Conservation (phyloP, 352 stramenopile genomes). For the Globisporangium barbulae region DNA sequence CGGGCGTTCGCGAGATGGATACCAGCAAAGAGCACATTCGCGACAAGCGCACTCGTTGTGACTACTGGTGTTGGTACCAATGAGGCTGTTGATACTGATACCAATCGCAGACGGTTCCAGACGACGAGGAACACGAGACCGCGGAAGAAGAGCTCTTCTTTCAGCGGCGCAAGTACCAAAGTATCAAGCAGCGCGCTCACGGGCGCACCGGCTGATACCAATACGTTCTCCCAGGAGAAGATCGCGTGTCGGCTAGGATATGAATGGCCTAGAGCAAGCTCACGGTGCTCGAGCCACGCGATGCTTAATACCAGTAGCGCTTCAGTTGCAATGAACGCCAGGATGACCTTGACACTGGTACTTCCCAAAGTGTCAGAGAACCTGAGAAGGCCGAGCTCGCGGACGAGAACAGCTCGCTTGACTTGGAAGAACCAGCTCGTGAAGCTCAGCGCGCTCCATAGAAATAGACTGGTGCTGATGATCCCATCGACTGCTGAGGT, state of each 20-base stretch:
- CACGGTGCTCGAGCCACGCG: constrained; percentile 2
- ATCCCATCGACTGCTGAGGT: neutral
- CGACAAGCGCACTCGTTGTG: constrained; percentile 24
- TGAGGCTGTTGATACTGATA: constrained; percentile 3
- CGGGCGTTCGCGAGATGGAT: constrained; percentile 45
- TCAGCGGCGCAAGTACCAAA: constrained; percentile 39
- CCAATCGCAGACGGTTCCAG: constrained; percentile 36
- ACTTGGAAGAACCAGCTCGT: constrained; percentile 34
- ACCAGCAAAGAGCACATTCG: constrained; percentile 41
- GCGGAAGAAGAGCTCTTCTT: constrained; percentile 71
- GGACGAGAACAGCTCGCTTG: neutral
- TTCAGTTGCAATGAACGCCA: neutral
- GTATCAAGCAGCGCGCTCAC: constrained; percentile 16
- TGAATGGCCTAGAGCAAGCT: neutral
- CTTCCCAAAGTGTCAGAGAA: neutral
- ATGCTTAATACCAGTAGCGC: neutral
- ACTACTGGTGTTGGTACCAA: neutral
- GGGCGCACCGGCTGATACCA: neutral
- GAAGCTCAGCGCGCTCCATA: constrained; percentile 26
- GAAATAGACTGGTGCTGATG: constrained; percentile 23
- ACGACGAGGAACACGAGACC: constrained; percentile 40
- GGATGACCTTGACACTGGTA: neutral
- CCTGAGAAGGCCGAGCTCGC: neutral
- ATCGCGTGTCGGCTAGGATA: constrained; percentile 6
- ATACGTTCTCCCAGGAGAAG: constrained; percentile 22